Conservation (phyloP, 2,329 filamentous ascomycete species). For the Cryphonectria radicalis region DNA sequence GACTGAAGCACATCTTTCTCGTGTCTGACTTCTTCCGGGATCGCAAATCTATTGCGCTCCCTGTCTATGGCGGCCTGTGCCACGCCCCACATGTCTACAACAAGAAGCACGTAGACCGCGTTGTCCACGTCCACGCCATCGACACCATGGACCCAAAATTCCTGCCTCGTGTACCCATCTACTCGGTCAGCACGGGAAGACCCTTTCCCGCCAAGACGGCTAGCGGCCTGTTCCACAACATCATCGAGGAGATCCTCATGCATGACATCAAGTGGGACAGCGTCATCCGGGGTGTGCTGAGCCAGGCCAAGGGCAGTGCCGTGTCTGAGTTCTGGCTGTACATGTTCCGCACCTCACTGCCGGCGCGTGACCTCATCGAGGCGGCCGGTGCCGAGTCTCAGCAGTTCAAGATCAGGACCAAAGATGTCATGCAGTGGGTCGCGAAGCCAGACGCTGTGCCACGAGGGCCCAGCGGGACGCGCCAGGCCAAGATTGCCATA, state of each 20-base stretch:
- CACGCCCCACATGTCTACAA: constrained; percentile 12
- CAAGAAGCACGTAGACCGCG: neutral
- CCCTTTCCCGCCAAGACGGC: constrained; percentile 36
- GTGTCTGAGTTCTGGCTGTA: constrained; percentile 32
- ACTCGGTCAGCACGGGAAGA: constrained; percentile 39
- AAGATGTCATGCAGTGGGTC: constrained; percentile 36
- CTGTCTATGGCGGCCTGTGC: constrained; percentile 28
- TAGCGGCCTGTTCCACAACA: constrained; percentile 33
- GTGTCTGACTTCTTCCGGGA: constrained; percentile 38
- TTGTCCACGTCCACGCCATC: neutral
- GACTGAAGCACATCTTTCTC: constrained; percentile 38
- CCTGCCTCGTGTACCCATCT: constrained; percentile 36
- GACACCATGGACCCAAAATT: neutral
- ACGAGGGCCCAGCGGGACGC: constrained; percentile 17
- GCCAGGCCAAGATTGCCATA: constrained; percentile 65
- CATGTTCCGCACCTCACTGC: constrained; percentile 38
- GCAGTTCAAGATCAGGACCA: constrained; percentile 6
- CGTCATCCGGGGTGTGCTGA: constrained; percentile 32
- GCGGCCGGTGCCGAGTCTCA: constrained; percentile 23
- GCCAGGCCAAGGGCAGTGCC: constrained; percentile 23
- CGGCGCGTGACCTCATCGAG: constrained; percentile 35
- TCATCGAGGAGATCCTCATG: constrained; percentile 39
- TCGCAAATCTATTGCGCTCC: constrained; percentile 38
- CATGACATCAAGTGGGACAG: constrained; percentile 38
- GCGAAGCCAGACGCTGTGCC: constrained; percentile 12